A percentile compares a stretch with the other conserved stretches of the same genome.
These are phyloP conservation scores for Tremella mesenterica DNA, from an alignment of 768 basidiomycete genomes.

Conservation along the genomic window DNA sequence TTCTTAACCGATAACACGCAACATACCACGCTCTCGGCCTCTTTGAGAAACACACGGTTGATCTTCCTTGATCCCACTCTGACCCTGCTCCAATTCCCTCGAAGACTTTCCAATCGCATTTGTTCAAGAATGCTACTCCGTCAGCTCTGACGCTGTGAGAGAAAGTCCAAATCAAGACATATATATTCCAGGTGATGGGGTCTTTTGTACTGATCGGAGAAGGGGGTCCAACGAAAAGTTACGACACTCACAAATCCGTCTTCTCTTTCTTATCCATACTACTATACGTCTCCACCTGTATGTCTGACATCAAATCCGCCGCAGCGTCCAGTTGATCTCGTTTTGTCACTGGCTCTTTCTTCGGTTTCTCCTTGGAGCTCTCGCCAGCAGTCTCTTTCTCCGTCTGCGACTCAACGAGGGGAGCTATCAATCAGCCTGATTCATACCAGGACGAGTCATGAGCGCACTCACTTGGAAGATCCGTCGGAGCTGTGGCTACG, in stretches of 20 bases:
- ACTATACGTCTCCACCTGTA: constrained; percentile 98
- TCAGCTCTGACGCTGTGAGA: neutral
- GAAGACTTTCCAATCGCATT: constrained; percentile 61
- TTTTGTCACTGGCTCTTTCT: constrained; percentile 47
- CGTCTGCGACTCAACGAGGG: constrained; percentile 9
- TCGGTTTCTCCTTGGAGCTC: constrained; percentile 16
- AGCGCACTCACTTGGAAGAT: constrained; percentile 28
- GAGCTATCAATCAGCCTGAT: too few species aligned
- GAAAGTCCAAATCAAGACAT: too few species aligned
- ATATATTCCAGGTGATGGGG: too few species aligned
- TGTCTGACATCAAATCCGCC: constrained; percentile 82
- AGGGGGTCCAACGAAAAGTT: too few species aligned
- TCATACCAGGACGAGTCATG: too few species aligned
- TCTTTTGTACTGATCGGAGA: too few species aligned
- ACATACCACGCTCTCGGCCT: constrained; percentile 74
- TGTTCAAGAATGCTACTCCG: constrained; percentile 68
- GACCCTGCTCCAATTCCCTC: constrained; percentile 79
- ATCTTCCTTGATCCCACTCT: constrained; percentile 86
- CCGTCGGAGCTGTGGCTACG: constrained; percentile 47
- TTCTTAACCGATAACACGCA: neutral
- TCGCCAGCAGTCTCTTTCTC: neutral
- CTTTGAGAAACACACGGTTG: constrained; percentile 84
- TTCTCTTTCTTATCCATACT: constrained; percentile 97
- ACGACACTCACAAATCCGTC: constrained; percentile 63
- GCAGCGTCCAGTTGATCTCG: constrained; percentile 68